A percentile compares a stretch with the other conserved stretches of the same genome.
phyloP scores from a whole-genome alignment of 306 rosid species.

The Cucumis melo region DNA sequence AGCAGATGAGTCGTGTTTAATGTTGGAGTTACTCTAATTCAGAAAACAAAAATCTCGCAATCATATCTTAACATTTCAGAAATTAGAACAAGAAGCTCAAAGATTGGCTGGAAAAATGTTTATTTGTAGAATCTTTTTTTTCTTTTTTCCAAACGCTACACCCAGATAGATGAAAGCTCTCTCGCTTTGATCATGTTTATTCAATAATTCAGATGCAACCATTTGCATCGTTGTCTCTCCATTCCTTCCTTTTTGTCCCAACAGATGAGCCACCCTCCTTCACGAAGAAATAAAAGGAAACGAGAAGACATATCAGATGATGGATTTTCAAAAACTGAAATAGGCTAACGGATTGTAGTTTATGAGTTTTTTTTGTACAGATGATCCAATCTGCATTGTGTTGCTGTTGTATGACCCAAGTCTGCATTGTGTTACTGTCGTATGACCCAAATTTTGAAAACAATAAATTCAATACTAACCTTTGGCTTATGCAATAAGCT shows the following conservation, averaged over 20 bases:
- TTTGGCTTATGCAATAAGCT: too few relatives aligned
- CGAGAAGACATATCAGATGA: neutral
- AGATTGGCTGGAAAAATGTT: neutral
- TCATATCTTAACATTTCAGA: neutral
- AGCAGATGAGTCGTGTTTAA: neutral
- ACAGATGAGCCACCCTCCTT: neutral
- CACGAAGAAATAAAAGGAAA: neutral
- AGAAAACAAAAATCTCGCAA: neutral
- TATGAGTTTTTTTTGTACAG: too few relatives aligned
- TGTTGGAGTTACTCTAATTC: neutral
- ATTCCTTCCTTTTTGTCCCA: neutral
- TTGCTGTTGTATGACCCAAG: too few relatives aligned
- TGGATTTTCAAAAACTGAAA: neutral
- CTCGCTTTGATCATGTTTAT: neutral
- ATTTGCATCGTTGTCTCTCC: neutral
- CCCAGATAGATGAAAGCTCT: neutral
- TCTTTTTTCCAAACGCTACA: neutral
- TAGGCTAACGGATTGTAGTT: neutral
- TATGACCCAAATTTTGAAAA: too few relatives aligned
- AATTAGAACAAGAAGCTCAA: neutral
- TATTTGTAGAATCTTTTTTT: neutral
- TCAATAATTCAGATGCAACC: neutral
- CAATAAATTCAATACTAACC: too few relatives aligned
- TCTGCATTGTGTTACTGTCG: too few relatives aligned
- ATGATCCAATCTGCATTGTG: too few relatives aligned